Base-by-base conservation (phyloP, 331 rosid genomes). In the Acacia pycnantha region DNA sequence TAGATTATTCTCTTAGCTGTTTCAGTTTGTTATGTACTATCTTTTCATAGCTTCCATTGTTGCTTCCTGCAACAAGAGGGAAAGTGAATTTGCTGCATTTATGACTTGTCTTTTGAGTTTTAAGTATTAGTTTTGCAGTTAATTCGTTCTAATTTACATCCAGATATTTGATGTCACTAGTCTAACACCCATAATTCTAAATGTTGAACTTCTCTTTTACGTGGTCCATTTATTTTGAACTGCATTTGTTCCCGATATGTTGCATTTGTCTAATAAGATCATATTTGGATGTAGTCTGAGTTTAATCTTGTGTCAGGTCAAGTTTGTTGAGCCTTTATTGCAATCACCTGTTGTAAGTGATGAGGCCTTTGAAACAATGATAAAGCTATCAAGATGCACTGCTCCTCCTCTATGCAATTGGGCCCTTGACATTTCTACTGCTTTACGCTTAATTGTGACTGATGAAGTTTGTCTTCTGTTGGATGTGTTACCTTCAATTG, bases 401-500 rank as follows among this genome's bases (percentile, higher is more conserved):
- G 97, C 96, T 62, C 80, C 89, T 50, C 98, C 98, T 62, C 94
- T 96, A 4, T 93, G 97, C 87, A 89, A 89, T 84, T 96, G 97
- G 96, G 98, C 95, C 31, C 87, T 96, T 69, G 99, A 96, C 87
- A 86, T 96, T 88, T 94, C 97, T 24, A 90, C 98, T 77, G 98
- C 97, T 67, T 84, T 96, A 88, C 92, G 98, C 79, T 77, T 95
- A 81, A 82, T 92, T 79, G 94, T 84, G 85, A 90, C 89, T 35
- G 95, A 90, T 82, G 95, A 94, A 79, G 94, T 85, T 82, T 84
- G 73, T 79, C 82, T 79, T 86, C 82, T 87, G 77, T 86, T 91
- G 85, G 94, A 95, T 82, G 83, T 88, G 73, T 83, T 87, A 86
- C 87, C 97, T 47, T 83, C 81, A 0, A 84, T 51, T 79, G 85